Base-by-base conservation (phyloP, 2,329 filamentous ascomycete genomes). In the Macrophomina phaseolina region DNA sequence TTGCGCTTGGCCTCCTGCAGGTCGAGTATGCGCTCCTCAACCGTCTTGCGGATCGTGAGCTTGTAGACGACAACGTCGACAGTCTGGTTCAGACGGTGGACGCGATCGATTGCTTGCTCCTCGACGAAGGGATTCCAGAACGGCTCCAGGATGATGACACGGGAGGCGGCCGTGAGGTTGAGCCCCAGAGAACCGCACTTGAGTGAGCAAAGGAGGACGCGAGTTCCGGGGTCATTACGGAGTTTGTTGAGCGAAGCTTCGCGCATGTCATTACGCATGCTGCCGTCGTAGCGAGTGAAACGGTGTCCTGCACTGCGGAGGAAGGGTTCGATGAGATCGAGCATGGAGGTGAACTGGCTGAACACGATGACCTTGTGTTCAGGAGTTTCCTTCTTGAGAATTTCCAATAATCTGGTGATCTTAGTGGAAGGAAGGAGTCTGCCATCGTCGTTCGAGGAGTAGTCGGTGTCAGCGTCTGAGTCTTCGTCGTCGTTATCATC, bases 81-180 rank as follows among this genome's bases (percentile, higher is more conserved):
- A 1, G 93, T 97, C 80, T 99, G 95, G 48, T 97, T 98, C 64
- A 99, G 90, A n/a, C 95, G 93, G 77, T 99, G 95, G 32, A 99
- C 95, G 65, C 95, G 93, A 79, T 99, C 95, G 72, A 99, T 99
- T 58, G 95, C 95, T 83, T 99, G 95, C 78, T 99, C 95, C 82
- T 99, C 95, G 40, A 99, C 93, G 75, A 99, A 99, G 2, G 93
- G 95, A 78, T 99, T 99, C 95, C 95, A 99, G 80, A 99, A 99
- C 0, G 95, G 95, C 79, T 99, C 95, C 51, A 99, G 84, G 72
- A 99, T 97, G 63, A 99, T 89, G 3, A 99, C 95, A 18, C 95
- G 87, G 69, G 91, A 95, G 9, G 95, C 95, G 0, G 94, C 95
- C 6, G 95, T 99, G 64, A 99, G 83, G 78, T 99, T 99, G 34